A percentile compares a stretch with the other conserved stretches of the same genome.
These are phyloP conservation scores for Pelargonium fulgidum DNA, from an alignment of 441 rosid species.

Conservation along the genomic window DNA sequence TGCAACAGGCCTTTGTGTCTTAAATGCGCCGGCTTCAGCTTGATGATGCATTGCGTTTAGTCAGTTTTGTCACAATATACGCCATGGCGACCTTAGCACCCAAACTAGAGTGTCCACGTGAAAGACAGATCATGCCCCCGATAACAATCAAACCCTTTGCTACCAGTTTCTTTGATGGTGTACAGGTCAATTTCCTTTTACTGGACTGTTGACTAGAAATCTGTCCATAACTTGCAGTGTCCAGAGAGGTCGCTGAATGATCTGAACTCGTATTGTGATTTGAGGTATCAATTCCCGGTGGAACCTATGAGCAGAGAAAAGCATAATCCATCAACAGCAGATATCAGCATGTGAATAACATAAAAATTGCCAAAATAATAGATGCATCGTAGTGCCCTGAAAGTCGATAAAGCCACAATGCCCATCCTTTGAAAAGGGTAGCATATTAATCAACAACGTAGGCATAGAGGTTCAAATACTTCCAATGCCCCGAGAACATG, in stretches of 20 bases:
- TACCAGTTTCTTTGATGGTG: conserved; percentile 56
- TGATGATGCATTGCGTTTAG: conserved; percentile 43
- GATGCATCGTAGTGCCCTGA: neutral
- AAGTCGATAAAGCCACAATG: neutral
- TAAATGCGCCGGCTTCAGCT: conserved; percentile 30
- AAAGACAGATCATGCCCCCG: conserved; percentile 68
- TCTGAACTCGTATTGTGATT: conserved; percentile 1
- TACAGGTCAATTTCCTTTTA: conserved; percentile 36
- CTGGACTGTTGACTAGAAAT: conserved; percentile 20
- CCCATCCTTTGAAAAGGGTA: neutral
- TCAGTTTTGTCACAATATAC: conserved; percentile 66
- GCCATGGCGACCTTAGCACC: conserved; percentile 86
- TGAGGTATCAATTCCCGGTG: conserved; percentile 42
- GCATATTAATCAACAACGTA: conserved; percentile 4
- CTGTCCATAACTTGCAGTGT: conserved; percentile 17
- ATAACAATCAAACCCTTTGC: conserved; percentile 63
- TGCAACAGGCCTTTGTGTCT: conserved; percentile 10
- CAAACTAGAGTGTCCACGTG: conserved; percentile 63
- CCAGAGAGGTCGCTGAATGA: conserved; percentile 19
- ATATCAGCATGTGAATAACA: neutral
- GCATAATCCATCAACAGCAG: conserved; percentile 5
- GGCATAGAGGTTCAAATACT: neutral
- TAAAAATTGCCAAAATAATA: neutral
- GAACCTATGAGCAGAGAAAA: conserved; percentile 36
- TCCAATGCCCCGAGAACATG: neutral